A percentile compares a stretch with the other conserved stretches of the same genome.
These are phyloP conservation scores for Sarcodon aspratus DNA, from an alignment of 768 basidiomycete genomes.

Conservation along the genomic window DNA sequence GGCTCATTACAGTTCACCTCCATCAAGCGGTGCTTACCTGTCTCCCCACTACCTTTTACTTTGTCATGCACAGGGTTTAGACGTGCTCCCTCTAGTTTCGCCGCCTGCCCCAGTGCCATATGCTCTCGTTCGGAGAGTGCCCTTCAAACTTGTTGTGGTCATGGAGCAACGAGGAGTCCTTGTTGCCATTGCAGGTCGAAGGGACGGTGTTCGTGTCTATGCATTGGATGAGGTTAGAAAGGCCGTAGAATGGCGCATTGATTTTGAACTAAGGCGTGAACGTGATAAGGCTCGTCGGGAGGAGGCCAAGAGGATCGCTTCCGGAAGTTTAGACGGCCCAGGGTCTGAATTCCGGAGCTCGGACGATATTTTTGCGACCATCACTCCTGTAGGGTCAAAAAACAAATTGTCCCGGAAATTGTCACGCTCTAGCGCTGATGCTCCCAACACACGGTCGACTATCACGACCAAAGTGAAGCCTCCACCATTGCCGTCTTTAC, in stretches of 20 bases:
- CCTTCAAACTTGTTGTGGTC: conserved; percentile 80
- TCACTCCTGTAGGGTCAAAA: conserved; percentile 16
- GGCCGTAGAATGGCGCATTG: conserved; percentile 81
- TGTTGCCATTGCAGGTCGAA: conserved; percentile 80
- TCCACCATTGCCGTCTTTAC: conserved; percentile 2
- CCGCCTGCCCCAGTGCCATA: conserved; percentile 72
- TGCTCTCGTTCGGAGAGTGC: conserved; percentile 69
- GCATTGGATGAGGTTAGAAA: conserved; percentile 80
- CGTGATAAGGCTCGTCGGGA: conserved; percentile 62
- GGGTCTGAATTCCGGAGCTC: background rate
- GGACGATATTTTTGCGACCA: conserved; percentile 7
- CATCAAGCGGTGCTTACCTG: conserved; percentile 68
- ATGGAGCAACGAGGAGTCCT: conserved; percentile 88
- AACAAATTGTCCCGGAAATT: conserved; percentile 6
- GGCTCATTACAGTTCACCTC: conserved; percentile 69
- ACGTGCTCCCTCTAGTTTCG: conserved; percentile 69
- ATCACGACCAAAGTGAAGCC: background rate
- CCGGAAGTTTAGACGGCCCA: conserved; percentile 3
- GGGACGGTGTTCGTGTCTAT: conserved; percentile 83
- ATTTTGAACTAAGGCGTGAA: conserved; percentile 67
- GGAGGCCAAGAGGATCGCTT: conserved; percentile 41
- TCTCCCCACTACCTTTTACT: conserved; percentile 74
- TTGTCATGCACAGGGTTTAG: conserved; percentile 78
- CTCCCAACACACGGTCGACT: background rate
- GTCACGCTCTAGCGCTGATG: background rate